Evolutionary conservation across 2,329 filamentous ascomycete species (phyloP).

Genomic region (Fusarium odoratissimum): DNA sequence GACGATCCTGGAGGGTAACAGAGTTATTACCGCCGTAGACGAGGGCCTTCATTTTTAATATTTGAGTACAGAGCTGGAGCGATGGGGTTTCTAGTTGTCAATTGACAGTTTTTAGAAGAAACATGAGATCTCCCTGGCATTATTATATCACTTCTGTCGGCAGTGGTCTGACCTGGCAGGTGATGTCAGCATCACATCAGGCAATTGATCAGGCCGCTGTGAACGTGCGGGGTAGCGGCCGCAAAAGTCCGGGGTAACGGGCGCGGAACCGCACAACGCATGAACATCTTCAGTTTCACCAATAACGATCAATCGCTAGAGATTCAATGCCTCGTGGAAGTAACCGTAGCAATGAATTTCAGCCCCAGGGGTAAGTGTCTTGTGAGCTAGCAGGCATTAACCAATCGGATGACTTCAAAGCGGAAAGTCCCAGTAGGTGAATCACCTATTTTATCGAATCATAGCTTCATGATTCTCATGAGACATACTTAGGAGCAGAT

Average conservation of each 20-base stretch:
- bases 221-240: neutral
- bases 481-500: neutral
- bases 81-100: fast-evolving
- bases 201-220: neutral
- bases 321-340: neutral
- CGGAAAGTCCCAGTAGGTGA: neutral
- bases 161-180: neutral
- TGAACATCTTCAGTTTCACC: neutral
- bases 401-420: neutral
- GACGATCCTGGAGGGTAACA: constrained; percentile 55
- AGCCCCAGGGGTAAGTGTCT: neutral
- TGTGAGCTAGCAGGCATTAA: neutral
- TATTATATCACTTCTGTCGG: neutral
- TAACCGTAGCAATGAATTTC: neutral
- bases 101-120: neutral
- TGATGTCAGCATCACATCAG: neutral
- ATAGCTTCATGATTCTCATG: neutral
- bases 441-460: neutral
- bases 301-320: neutral
- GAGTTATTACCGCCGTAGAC: constrained; percentile 53
- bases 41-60: constrained; percentile 58
- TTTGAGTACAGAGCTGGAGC: fast-evolving
- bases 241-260: neutral
- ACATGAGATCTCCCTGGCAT: neutral
- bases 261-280: neutral